These are phyloP conservation scores for Saccharum hybrid DNA, from an alignment of 202 grass and related monocot species.

Conservation along the genomic window DNA sequence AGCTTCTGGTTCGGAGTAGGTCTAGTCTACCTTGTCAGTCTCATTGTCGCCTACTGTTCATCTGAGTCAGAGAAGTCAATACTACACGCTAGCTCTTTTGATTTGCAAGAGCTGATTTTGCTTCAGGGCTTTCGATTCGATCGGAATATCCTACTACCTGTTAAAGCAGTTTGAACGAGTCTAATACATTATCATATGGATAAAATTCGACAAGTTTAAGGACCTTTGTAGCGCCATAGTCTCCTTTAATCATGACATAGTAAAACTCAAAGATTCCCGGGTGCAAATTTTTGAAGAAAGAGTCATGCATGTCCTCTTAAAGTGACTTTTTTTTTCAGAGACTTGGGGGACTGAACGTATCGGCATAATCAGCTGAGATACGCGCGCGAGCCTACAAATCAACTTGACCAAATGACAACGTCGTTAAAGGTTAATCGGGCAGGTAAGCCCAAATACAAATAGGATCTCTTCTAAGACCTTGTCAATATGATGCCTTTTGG, in stretches of 20 bases:
- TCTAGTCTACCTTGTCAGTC: neutral
- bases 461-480: neutral
- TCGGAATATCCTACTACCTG: neutral
- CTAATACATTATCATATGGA: too few species aligned
- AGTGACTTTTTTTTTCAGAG: neutral
- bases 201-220: too few species aligned
- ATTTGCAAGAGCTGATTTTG: neutral
- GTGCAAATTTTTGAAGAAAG: too few species aligned
- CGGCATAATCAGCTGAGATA: too few species aligned
- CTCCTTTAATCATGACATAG: too few species aligned
- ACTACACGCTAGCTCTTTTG: neutral
- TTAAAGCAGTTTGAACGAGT: too few species aligned
- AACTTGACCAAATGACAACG: neutral
- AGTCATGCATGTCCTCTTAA: neutral
- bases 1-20: conserved; percentile 18
- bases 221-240: too few species aligned
- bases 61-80: conserved; percentile 29
- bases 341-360: neutral
- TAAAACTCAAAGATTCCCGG: too few species aligned
- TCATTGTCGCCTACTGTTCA: conserved; percentile 22
- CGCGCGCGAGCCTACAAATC: neutral
- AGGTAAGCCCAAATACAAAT: neutral
- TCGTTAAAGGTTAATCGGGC: neutral
- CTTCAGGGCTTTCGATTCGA: neutral
- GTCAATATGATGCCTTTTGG: neutral